Conservation (phyloP, 192 early-diverging fungal species). For the Backusella australiensis region DNA sequence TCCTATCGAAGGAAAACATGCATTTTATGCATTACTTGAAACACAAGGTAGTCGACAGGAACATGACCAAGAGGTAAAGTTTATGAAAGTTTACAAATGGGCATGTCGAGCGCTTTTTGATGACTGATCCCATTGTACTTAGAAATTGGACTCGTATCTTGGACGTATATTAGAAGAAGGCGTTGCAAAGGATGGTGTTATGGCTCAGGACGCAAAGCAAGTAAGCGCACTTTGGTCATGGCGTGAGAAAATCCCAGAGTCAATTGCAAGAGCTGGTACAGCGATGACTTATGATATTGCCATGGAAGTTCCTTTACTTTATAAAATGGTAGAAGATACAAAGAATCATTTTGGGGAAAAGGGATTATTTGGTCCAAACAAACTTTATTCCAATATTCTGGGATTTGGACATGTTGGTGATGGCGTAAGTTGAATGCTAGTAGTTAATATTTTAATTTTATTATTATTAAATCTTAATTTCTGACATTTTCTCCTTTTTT, state of each 20-base stretch:
- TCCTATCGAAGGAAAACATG: constrained; percentile 58
- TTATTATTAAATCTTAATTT: neutral
- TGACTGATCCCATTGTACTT: neutral
- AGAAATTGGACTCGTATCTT: constrained; percentile 74
- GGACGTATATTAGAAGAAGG: constrained; percentile 72
- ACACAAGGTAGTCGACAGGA: constrained; percentile 87
- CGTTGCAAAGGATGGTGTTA: constrained; percentile 80
- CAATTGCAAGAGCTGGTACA: constrained; percentile 77
- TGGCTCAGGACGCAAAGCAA: constrained; percentile 80
- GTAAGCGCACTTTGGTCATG: constrained; percentile 78
- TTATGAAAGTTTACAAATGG: neutral
- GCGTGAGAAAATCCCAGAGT: constrained; percentile 92
- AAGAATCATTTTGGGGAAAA: constrained; percentile 53
- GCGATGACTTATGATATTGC: constrained; percentile 95
- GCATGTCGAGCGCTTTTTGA: neutral
- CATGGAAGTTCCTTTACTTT: constrained; percentile 83
- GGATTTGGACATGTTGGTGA: constrained; percentile 98
- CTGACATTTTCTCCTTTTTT: constrained; percentile 12
- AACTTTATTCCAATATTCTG: constrained; percentile 62
- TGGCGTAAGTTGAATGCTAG: constrained; percentile 46
- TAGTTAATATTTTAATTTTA: neutral
- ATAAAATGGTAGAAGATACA: constrained; percentile 78
- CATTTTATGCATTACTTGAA: constrained; percentile 93
- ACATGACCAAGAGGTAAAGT: constrained; percentile 77
- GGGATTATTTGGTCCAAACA: constrained; percentile 53